Evolutionary conservation across 2,329 filamentous ascomycete species (phyloP), one percentile per base, ranked within the genome.

Genomic region (Fusarium sp.): DNA sequence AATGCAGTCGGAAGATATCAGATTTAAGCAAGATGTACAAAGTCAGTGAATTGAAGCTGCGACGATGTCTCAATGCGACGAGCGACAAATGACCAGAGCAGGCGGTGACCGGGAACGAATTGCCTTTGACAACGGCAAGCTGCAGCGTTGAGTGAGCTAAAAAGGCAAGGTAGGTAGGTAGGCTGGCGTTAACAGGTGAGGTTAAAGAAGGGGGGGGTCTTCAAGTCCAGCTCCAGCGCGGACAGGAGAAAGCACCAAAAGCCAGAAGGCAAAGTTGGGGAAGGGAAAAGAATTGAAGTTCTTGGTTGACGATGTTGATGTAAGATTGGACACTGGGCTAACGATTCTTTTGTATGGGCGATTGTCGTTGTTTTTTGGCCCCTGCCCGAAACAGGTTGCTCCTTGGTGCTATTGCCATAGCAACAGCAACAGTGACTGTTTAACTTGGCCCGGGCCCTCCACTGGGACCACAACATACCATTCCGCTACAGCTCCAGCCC

Each of bases 351-450:
- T 68, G 66, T 68, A 68, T 68, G 63, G 63, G n/a, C 63, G 39
- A 48, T 69, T 63, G 30, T 47, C 41, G 66, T 69, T 69, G 66
- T 69, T 69, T 69, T 69, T 45, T 41, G 68, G 68, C 58, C 70
- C 71, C 74, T 64, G 68, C 75, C 72, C 75, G 76, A 76, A 78
- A 78, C 75, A 78, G 75, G 64, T 64, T 54, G 56, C 63, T 63
- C 41, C 63, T 53, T 36, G 36, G 41, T 51, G 51, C 30, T 30
- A 67, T 77, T 71, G 70, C 58, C 69, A 77, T 76, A 69, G 73
- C 73, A 75, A 77, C 65, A 69, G 70, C 73, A 71, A 76, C 65
- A 57, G 59, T 28, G 50, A 58, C 39, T 39, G 39, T 59, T 45
- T 38, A 30, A 28, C 51, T 32, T 63, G 41, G 32, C 51, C 59